phyloP scores from a whole-genome alignment of 23 red algal genomes.

The Gracilaria domingensis region DNA sequence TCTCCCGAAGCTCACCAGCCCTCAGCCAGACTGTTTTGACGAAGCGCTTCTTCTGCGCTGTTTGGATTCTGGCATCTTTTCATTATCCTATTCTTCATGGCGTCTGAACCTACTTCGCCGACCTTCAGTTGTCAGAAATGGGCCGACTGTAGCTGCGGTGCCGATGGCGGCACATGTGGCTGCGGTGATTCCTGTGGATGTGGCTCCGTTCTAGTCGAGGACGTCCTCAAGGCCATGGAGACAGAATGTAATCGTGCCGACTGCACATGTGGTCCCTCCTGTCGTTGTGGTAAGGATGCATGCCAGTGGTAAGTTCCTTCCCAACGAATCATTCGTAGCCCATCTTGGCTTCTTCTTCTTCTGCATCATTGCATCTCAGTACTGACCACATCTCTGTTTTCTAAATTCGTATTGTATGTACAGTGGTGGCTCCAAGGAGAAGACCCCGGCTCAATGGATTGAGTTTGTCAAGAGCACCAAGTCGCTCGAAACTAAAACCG shows the following conservation, averaged over 20 bases:
- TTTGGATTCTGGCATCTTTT: neutral
- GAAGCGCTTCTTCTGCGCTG: neutral
- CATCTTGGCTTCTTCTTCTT: too few species aligned
- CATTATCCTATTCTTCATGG: neutral
- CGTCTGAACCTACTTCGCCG: neutral
- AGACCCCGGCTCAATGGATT: conserved; percentile 50
- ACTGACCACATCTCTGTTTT: neutral
- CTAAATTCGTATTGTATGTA: neutral
- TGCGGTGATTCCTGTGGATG: conserved; percentile 49
- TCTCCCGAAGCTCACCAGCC: neutral
- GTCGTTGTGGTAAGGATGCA: conserved; percentile 17
- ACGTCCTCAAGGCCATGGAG: conserved; percentile 65
- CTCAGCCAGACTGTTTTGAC: neutral
- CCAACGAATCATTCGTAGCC: too few species aligned
- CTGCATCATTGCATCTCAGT: neutral
- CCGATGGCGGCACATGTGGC: conserved; percentile 15
- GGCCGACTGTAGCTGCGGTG: conserved; percentile 58
- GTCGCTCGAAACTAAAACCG: neutral
- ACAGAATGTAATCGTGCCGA: conserved; percentile 30
- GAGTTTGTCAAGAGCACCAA: conserved; percentile 49
- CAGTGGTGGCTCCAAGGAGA: conserved; percentile 15
- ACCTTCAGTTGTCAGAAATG: conserved; percentile 50
- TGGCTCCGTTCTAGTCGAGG: conserved; percentile 27
- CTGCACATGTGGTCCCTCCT: conserved; percentile 37
- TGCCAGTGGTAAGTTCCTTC: conserved; percentile 42